Base-by-base conservation (phyloP, 345 rosid species). In the Orychophragmus violaceus region DNA sequence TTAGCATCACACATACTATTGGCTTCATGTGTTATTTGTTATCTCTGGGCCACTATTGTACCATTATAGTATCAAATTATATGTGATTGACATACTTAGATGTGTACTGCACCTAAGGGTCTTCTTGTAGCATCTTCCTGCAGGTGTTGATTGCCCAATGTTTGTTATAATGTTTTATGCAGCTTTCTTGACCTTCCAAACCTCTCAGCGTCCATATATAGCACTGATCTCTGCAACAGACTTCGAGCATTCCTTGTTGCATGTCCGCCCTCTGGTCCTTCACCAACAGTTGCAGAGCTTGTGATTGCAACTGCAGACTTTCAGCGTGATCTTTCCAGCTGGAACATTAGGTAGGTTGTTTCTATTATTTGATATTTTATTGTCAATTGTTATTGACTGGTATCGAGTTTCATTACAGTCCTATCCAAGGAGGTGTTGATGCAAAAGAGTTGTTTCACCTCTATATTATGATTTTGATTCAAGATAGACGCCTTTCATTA, bases 191-290 rank as follows among this genome's bases (percentile, higher is more conserved):
- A 90, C 78, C 97, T 94, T 48, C 97, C 99, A 75, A 84, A 83
- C 80, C 66, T 94, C 60, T 87, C 91, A 18, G 78, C 99, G 17
- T 81, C 99, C 48, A 90, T 94, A 75, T 90, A 94, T 80, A 90
- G 95, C 78, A 81, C 85, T 42, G 99, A 94, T 68, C 97, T 94
- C 62, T 84, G 92, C 80, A 78, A 72, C 73, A 84, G 99, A 82
- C 80, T 94, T 76, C 84, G 88, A 37, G 81, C 91, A 61, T 94
- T 94, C 66, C 90, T 94, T 24, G 84, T 89, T 60, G 89, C 99
- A 39, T 90, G 95, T 57, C 99, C 99, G 7, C 99, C 99, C 68
- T 75, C 97, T 23, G 91, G 99, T 59, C 99, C 99, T 65, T 84
- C 96, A 49, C 84, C 84, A 61, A 87, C 85, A 53, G 97, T 94